A percentile compares a stretch with the other conserved stretches of the same genome.
These are phyloP conservation scores for Diaporthe batatas DNA, from an alignment of 2,329 filamentous ascomycete genomes.

Conservation along the genomic window DNA sequence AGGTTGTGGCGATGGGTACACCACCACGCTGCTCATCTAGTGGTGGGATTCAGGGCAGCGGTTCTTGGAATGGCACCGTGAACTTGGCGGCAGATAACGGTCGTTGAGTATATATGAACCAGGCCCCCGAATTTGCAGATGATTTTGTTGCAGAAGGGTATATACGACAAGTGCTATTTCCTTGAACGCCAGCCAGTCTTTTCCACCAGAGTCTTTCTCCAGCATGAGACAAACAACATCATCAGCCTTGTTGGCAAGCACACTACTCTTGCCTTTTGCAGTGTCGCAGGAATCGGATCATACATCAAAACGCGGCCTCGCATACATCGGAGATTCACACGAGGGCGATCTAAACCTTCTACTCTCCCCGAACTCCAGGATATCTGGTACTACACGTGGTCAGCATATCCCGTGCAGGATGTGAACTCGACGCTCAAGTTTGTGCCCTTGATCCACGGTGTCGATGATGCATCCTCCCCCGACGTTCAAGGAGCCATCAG, in stretches of 20 bases:
- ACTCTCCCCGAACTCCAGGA: constrained; percentile 53
- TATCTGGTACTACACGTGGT: constrained; percentile 62
- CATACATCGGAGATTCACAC: constrained; percentile 46
- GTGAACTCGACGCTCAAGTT: constrained; percentile 51
- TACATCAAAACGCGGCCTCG: constrained; percentile 48
- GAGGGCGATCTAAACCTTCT: constrained; percentile 52
- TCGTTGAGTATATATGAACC: background rate
- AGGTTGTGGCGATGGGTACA: constrained; percentile 26
- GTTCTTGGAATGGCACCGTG: constrained; percentile 22
- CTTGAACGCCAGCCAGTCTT: background rate
- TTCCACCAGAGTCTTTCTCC: background rate
- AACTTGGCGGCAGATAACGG: constrained; percentile 18
- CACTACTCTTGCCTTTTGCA: background rate
- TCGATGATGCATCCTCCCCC: constrained; percentile 50
- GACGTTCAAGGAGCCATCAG: constrained; percentile 48
- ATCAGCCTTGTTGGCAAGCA: constrained; percentile 20
- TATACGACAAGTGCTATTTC: background rate
- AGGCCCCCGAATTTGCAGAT: background rate
- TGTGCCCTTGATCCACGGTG: constrained; percentile 55
- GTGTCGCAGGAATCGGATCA: constrained; percentile 11
- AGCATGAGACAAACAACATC: constrained; percentile 28
- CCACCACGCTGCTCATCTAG: constrained; percentile 7
- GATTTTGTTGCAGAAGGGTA: background rate
- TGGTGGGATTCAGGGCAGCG: constrained; percentile 15
- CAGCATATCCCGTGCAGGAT: constrained; percentile 48